Evolutionary conservation across 108 stramenopile genomes (phyloP), one percentile per base, ranked within the genome.

Genomic region (Skeletonema costatum): DNA sequence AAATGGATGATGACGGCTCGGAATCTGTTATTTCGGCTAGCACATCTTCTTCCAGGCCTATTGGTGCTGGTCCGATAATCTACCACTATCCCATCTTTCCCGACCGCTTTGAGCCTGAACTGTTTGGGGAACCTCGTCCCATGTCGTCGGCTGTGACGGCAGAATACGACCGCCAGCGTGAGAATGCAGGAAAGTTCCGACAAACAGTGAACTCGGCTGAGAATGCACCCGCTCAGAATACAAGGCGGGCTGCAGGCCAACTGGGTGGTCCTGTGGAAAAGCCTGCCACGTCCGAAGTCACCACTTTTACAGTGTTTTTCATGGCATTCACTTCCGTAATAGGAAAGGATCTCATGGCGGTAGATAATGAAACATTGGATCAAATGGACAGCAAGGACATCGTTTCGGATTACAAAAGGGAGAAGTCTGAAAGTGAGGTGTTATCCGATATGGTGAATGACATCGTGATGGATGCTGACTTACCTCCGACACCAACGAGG

Each of bases 251-350:
- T 11, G 66, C 66, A 31, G 72, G 73, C 14, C 72, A 75, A 39
- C 58, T 65, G 46, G 66, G 53, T 51, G 66, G 53, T 19, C 66
- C 83, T 10, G 76, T 50, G 44, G 68, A 80, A 44, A 80, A 76
- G 35, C 77, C 65, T 32, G 75, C 76, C 41, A 81, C 82, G 16
- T 79, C 90, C 10, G 89, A 92, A 78, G 87, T 84, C 35, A 87
- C 90, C 19, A 93, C 94, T 14, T 95, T 95, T 65, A 90, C 94
- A 0, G 88, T 95, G 31, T 95, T 95, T 70, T 95, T 91, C 79
- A 87, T 95, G 85, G 85, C 90, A 4, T 95, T 90, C 69, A 88
- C 90, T 11, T 85, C 94, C 4, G 75, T 92, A 44, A 82, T 92
- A 13, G 92, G 92, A 42, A 92, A 91, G 56, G 94, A 92, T 64